These are phyloP conservation scores for Chytriomyces sp. DNA, from an alignment of 192 early-diverging fungal genomes.

Conservation along the genomic window DNA sequence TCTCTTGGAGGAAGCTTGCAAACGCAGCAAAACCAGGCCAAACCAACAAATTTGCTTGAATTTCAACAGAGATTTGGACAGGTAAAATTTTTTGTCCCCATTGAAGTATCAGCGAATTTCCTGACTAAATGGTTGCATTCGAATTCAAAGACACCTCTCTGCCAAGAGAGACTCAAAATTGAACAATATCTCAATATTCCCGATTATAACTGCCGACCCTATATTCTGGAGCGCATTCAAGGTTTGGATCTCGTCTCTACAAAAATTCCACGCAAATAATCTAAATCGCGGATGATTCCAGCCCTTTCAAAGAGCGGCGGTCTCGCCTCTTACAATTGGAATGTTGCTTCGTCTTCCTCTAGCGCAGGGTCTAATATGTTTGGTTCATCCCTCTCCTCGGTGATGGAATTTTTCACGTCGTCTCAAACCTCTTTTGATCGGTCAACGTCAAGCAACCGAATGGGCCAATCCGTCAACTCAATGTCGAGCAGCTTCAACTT, in stretches of 20 bases:
- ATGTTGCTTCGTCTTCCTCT: conserved; percentile 15
- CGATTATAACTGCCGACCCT: conserved; percentile 38
- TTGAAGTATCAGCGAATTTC: background rate
- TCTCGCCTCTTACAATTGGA: conserved; percentile 50
- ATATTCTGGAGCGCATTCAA: conserved; percentile 48
- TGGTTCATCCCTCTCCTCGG: background rate
- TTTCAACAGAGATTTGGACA: background rate
- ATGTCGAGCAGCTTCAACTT: background rate
- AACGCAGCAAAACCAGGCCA: background rate
- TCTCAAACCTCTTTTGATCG: background rate
- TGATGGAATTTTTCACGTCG: conserved; percentile 7
- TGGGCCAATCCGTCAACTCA: background rate
- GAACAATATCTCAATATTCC: conserved; percentile 49
- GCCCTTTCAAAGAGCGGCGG: conserved; percentile 44
- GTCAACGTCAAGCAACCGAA: background rate
- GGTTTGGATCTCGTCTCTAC: conserved; percentile 21
- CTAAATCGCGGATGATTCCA: conserved; percentile 22
- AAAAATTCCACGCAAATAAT: too few species aligned
- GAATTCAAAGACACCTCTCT: background rate
- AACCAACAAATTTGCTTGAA: conserved; percentile 1
- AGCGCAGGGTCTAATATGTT: background rate
- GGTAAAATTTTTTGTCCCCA: background rate
- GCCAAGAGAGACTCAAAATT: conserved; percentile 49
- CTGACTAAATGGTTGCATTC: too few species aligned
- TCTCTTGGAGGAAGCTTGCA: background rate